Conservation (phyloP, 192 early-diverging fungal species). For the Coemansia umbellata region DNA sequence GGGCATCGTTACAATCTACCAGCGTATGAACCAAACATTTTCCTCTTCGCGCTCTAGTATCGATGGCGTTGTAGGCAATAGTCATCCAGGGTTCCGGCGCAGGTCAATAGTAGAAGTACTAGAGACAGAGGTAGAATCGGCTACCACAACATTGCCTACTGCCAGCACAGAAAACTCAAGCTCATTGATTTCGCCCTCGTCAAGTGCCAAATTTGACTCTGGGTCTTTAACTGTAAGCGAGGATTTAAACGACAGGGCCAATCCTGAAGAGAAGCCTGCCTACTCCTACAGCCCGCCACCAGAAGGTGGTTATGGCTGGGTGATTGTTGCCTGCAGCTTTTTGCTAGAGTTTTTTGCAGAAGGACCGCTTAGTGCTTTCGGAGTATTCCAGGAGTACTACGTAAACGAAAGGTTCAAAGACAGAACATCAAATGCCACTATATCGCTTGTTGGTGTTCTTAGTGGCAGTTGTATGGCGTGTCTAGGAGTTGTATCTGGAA, state of each 20-base stretch:
- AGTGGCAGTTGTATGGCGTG: slow-evolving; percentile 41
- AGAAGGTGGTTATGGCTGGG: slow-evolving; percentile 51
- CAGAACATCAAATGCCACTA: slow-evolving; percentile 37
- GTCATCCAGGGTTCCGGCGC: not conserved
- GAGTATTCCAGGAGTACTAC: slow-evolving; percentile 50
- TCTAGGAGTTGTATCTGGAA: slow-evolving; percentile 44
- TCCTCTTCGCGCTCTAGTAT: too few relatives aligned
- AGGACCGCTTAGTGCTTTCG: slow-evolving; percentile 50
- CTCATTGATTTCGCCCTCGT: not conserved
- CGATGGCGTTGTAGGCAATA: too few relatives aligned
- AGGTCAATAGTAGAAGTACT: not conserved
- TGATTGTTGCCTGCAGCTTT: slow-evolving; percentile 48
- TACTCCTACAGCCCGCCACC: slow-evolving; percentile 20
- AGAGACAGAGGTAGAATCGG: too few relatives aligned
- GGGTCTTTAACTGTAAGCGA: slow-evolving; percentile 24
- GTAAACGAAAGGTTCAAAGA: slow-evolving; percentile 47
- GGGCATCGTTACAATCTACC: too few relatives aligned
- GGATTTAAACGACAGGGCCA: not conserved
- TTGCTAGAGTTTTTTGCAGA: slow-evolving; percentile 48
- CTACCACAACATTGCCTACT: not conserved
- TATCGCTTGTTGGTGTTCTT: slow-evolving; percentile 45
- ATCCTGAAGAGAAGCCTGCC: slow-evolving; percentile 15
- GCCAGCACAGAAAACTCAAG: not conserved
- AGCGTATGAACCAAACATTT: too few relatives aligned
- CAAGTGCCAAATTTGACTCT: slow-evolving; percentile 3